Conservation (phyloP, 495 filamentous ascomycete species). For the Antarctomyces pellizariae region DNA sequence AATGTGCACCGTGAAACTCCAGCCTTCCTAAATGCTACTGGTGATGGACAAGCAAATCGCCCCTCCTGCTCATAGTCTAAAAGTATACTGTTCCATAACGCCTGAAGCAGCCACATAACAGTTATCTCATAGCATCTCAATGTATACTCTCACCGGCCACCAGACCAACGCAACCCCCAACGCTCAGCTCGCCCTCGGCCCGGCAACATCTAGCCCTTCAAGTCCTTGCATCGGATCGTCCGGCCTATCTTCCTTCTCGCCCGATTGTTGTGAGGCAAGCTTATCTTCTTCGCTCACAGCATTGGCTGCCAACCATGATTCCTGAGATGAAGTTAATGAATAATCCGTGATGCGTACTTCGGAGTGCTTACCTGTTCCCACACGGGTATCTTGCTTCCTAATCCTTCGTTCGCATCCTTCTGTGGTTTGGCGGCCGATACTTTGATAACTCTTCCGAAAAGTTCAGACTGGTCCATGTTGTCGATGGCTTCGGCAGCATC, state of each 20-base stretch:
- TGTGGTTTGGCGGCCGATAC: conserved; percentile 81
- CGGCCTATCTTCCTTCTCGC: conserved; percentile 30
- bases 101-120: too few species aligned
- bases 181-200: conserved; percentile 55
- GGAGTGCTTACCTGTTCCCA: conserved; percentile 72
- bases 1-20: too few species aligned
- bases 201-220: conserved; percentile 80
- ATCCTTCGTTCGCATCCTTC: conserved; percentile 63
- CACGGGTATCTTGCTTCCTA: conserved; percentile 85
- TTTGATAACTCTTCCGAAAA: conserved; percentile 83
- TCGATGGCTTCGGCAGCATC: conserved; percentile 93
- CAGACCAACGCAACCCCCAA: too few species aligned
- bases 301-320: conserved; percentile 80
- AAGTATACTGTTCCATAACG: too few species aligned
- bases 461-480: conserved; percentile 94
- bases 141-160: too few species aligned
- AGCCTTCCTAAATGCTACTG: too few species aligned
- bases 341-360: conserved; percentile 4
- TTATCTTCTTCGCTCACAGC: conserved; percentile 76
- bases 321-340: conserved; percentile 29
- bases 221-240: conserved; percentile 91
- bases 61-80: too few species aligned
- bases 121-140: too few species aligned
- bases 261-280: too few species aligned
- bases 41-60: too few species aligned